A percentile compares a stretch with the other conserved stretches of the same genome.
These are phyloP conservation scores for Sclerospora graminicola DNA, from an alignment of 352 stramenopile genomes.

Conservation along the genomic window DNA sequence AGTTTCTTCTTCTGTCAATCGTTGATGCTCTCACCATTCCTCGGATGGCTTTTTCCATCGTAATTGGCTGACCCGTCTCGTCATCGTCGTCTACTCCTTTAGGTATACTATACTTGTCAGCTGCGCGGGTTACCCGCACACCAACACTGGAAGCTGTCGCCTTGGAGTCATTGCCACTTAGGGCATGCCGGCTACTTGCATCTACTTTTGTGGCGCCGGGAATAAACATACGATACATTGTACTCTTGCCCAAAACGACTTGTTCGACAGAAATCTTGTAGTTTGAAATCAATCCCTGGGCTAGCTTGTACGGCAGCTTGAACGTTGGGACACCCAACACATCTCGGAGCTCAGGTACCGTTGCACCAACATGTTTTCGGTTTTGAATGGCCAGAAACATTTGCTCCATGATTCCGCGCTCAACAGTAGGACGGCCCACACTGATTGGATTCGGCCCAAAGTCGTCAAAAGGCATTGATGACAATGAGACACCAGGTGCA, in stretches of 20 bases:
- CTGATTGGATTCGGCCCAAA: constrained; percentile 8
- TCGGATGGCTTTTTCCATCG: constrained; percentile 41
- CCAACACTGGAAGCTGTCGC: constrained; percentile 5
- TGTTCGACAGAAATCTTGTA: constrained; percentile 72
- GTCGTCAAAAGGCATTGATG: constrained; percentile 13
- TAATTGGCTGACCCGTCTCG: constrained; percentile 30
- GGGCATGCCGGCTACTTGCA: constrained; percentile 1
- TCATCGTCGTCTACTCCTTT: constrained; percentile 7
- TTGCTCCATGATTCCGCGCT: constrained; percentile 76
- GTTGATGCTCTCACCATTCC: constrained; percentile 47
- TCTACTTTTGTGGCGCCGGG: constrained; percentile 9
- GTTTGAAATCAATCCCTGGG: constrained; percentile 67
- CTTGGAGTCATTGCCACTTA: constrained; percentile 1
- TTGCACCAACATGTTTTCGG: constrained; percentile 35
- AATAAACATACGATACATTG: constrained; percentile 79
- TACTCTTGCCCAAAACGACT: constrained; percentile 68
- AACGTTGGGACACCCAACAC: constrained; percentile 72
- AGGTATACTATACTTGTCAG: constrained; percentile 20
- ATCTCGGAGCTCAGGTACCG: constrained; percentile 73
- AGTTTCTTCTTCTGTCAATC: constrained; percentile 35
- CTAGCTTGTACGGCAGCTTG: constrained; percentile 73
- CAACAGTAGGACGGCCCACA: constrained; percentile 36
- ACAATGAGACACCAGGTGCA: not conserved
- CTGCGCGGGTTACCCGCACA: constrained; percentile 17
- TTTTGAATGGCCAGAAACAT: constrained; percentile 54